Conservation (phyloP, 352 stramenopile species). For the Phytophthora vignae region DNA sequence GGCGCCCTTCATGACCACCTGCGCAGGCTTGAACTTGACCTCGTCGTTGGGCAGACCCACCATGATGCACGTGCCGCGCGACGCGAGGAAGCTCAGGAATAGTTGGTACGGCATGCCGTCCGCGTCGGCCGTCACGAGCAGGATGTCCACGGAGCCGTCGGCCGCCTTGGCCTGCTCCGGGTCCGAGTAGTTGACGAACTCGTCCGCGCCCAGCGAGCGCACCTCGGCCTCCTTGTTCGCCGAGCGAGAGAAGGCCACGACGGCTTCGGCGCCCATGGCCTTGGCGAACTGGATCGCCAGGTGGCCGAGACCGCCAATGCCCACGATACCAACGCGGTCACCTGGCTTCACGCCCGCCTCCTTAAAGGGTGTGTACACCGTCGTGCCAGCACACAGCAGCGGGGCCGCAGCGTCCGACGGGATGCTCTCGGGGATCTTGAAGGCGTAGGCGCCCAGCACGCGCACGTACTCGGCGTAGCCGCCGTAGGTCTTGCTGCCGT, state of each 20-base stretch:
- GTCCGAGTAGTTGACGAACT: slow-evolving; percentile 67
- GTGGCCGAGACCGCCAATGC: slow-evolving; percentile 90
- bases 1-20: slow-evolving; percentile 48
- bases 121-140: slow-evolving; percentile 80
- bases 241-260: slow-evolving; percentile 74
- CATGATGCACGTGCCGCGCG: slow-evolving; percentile 67
- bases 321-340: slow-evolving; percentile 72
- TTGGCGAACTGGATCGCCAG: slow-evolving; percentile 85
- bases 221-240: slow-evolving; percentile 65
- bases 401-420: slow-evolving; percentile 60
- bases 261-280: slow-evolving; percentile 64
- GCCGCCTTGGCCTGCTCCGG: slow-evolving; percentile 42
- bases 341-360: slow-evolving; percentile 53
- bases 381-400: slow-evolving; percentile 89
- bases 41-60: slow-evolving; percentile 71
- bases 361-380: slow-evolving; percentile 78
- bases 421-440: slow-evolving; percentile 81
- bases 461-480: slow-evolving; percentile 83
- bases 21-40: slow-evolving; percentile 62
- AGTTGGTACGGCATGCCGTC: slow-evolving; percentile 51
- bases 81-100: slow-evolving; percentile 62
- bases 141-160: slow-evolving; percentile 56
- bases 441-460: slow-evolving; percentile 63
- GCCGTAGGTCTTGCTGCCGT: slow-evolving; percentile 54
- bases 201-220: slow-evolving; percentile 61